A percentile compares a stretch with the other conserved stretches of the same genome.
phyloP scores from a whole-genome alignment of 805 yeast species.

The Candida schatavii region DNA sequence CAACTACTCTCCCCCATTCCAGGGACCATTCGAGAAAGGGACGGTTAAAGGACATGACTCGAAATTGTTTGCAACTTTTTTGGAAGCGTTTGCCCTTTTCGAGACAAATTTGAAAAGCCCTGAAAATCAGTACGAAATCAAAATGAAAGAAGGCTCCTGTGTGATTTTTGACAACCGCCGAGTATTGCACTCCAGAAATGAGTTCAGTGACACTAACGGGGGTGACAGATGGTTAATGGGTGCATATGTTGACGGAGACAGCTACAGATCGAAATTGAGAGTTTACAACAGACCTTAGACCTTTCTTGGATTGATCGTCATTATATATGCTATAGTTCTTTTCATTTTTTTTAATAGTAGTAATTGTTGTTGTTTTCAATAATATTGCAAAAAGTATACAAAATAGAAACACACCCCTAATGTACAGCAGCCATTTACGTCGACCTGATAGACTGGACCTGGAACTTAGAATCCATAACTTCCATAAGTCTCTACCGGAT shows the following conservation, averaged over 20 bases:
- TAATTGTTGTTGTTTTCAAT: too few relatives aligned
- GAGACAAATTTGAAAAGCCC: conserved; percentile 55
- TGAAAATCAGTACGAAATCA: conserved; percentile 51
- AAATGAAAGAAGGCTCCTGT: conserved; percentile 57
- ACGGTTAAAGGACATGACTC: conserved; percentile 27
- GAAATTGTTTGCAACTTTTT: conserved; percentile 49
- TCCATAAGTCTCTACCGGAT: conserved; percentile 16
- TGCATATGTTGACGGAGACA: conserved; percentile 69
- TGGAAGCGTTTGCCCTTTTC: conserved; percentile 57
- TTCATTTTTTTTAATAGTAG: neutral
- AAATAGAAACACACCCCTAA: too few relatives aligned
- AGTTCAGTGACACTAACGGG: conserved; percentile 40
- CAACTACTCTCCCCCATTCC: conserved; percentile 81
- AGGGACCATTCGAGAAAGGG: conserved; percentile 68
- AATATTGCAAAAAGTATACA: too few relatives aligned
- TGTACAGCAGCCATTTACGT: too few relatives aligned
- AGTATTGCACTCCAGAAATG: conserved; percentile 60
- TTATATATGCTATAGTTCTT: neutral
- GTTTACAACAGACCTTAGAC: conserved; percentile 9
- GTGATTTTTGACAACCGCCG: conserved; percentile 72
- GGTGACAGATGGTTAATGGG: conserved; percentile 73
- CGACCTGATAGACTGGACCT: too few relatives aligned
- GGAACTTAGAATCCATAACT: conserved; percentile 24
- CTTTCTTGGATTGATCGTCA: neutral
- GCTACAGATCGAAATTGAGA: conserved; percentile 60